phyloP scores from a whole-genome alignment of 192 early-diverging fungal species.

The Thoreauomyces humboldtii region DNA sequence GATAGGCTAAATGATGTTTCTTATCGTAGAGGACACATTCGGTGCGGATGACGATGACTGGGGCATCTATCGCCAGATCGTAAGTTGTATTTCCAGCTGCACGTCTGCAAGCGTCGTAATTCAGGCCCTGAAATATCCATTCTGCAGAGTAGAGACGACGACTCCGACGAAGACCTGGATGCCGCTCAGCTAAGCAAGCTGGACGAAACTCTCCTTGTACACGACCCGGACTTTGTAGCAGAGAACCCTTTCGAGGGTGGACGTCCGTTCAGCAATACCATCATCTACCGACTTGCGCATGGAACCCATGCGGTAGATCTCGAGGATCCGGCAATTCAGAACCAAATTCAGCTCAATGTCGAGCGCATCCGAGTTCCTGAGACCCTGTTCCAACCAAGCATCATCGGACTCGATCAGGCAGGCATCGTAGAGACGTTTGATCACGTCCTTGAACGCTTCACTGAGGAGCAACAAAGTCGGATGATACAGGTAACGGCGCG shows the following conservation, averaged over 20 bases:
- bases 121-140: no score
- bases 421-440: constrained; percentile 68
- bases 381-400: constrained; percentile 82
- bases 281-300: constrained; percentile 70
- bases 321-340: constrained; percentile 50
- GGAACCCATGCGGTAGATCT: constrained; percentile 53
- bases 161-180: constrained; percentile 77
- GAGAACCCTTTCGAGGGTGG: constrained; percentile 64
- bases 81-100: constrained; percentile 39
- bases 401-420: constrained; percentile 85
- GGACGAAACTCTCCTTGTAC: constrained; percentile 65
- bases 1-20: not conserved
- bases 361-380: constrained; percentile 88
- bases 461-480: constrained; percentile 25
- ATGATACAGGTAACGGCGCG: constrained; percentile 54
- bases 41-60: constrained; percentile 92
- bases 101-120: no score
- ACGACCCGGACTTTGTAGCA: constrained; percentile 74
- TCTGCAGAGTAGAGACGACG: constrained; percentile 68
- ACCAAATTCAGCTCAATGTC: constrained; percentile 88
- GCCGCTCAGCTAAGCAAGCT: constrained; percentile 63
- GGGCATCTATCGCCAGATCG: constrained; percentile 88
- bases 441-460: constrained; percentile 32
- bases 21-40: constrained; percentile 88
- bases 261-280: constrained; percentile 63